A percentile compares a stretch with the other conserved stretches of the same genome.
phyloP scores from a whole-genome alignment of 2,329 filamentous ascomycete species.

The Arthrobotrys conoides region DNA sequence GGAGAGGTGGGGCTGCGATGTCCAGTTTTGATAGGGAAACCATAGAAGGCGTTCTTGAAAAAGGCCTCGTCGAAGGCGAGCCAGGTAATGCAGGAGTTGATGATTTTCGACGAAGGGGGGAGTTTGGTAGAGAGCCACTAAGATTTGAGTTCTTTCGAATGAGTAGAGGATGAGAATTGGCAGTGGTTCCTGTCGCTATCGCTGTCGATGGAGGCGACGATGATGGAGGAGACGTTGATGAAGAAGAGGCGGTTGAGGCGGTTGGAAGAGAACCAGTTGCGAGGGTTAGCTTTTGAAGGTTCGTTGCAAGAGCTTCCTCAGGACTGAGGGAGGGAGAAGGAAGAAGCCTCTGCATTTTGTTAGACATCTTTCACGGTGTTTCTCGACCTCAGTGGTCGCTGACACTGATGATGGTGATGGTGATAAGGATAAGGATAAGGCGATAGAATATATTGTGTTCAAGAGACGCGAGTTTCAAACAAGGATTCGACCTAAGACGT shows the following conservation, averaged over 20 bases:
- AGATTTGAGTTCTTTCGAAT: slow-evolving; percentile 49
- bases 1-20: slow-evolving; percentile 65
- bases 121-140: slow-evolving; percentile 48
- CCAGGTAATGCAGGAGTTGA: slow-evolving; percentile 43
- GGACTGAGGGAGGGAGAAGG: slow-evolving; percentile 48
- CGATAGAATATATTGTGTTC: not conserved
- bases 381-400: slow-evolving; percentile 1
- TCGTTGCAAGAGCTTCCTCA: slow-evolving; percentile 38
- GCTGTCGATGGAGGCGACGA: slow-evolving; percentile 32
- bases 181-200: not conserved
- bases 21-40: slow-evolving; percentile 65
- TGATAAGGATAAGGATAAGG: slow-evolving; percentile 10
- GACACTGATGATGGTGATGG: not conserved
- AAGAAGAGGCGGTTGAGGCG: slow-evolving; percentile 1
- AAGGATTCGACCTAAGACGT: slow-evolving; percentile 4
- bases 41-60: slow-evolving; percentile 62
- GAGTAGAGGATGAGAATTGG: slow-evolving; percentile 34
- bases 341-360: slow-evolving; percentile 42
- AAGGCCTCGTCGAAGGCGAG: slow-evolving; percentile 46
- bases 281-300: slow-evolving; percentile 52
- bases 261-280: slow-evolving; percentile 17
- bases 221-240: slow-evolving; percentile 17
- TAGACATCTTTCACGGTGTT: slow-evolving; percentile 14
- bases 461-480: not conserved
- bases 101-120: slow-evolving; percentile 48